Evolutionary conservation across 352 stramenopile genomes (phyloP), one percentile per base, ranked within the genome.

Genomic region (Elongisporangium undulatum): DNA sequence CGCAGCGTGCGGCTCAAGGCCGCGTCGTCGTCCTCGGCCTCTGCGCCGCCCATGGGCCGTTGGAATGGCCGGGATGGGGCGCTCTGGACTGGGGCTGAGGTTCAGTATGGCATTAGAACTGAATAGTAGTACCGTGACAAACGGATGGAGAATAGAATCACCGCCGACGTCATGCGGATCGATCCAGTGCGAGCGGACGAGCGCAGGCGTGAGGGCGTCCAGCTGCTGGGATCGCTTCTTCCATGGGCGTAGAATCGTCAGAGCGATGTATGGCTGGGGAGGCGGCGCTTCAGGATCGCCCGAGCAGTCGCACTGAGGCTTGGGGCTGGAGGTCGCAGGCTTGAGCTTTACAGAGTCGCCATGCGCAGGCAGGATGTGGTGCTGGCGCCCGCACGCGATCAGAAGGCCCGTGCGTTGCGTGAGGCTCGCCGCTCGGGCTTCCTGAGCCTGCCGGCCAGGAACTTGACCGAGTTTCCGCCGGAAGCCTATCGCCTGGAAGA

Each of bases 401-500:
- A 85, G 55, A 77, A 59, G 16, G 69, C 64, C 1, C 67, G 82
- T 15, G 77, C 80, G 15, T 66, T 91, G 50, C 80, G 85, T 19
- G 79, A 94, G 58, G 85, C 85, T 34, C 64, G 85, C 53, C 74
- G 77, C 20, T 76, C 75, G 0, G 85, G 85, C 0, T 63, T 90
- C 39, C 67, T 94, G 8, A 88, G 70, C 53, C 56, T 94, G 10
- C 79, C 85, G 54, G 81, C 80, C 16, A 61, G 79, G 10, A 72
- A 58, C 51, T 58, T 94, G 22, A 79, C 59, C 21, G 71, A 69
- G 50, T 91, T 94, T 49, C 85, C 85, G 4, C 17, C 58, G n/a
- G 69, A 92, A 73, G 85, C 68, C n/a, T 90, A 83, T 58, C 81
- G 85, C 38, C 65, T 94, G 17, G 77, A 90, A 66, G 80, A 92